These are phyloP conservation scores for Massariosphaeria phaeospora DNA, from an alignment of 495 filamentous ascomycete genomes.

Conservation along the genomic window DNA sequence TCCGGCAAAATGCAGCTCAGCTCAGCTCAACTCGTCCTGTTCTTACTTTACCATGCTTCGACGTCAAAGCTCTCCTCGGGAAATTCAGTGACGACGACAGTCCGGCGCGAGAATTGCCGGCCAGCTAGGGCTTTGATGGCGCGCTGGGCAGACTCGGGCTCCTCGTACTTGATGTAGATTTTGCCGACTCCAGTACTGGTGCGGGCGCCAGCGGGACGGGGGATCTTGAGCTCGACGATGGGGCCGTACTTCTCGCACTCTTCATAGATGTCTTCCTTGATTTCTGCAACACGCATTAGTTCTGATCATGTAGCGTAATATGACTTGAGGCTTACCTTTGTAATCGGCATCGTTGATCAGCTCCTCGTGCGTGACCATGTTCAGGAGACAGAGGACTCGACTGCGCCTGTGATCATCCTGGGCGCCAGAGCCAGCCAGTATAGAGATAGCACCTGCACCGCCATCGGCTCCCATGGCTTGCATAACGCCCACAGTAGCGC, in stretches of 20 bases:
- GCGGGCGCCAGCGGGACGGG: conserved; percentile 75
- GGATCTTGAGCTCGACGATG: conserved; percentile 82
- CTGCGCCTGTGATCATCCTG: conserved; percentile 62
- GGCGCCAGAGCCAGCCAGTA: conserved; percentile 91
- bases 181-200: conserved; percentile 89
- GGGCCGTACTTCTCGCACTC: conserved; percentile 88
- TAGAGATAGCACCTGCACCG: conserved; percentile 96
- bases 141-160: conserved; percentile 68
- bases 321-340: conserved; percentile 80
- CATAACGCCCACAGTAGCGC: conserved; percentile 86
- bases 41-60: conserved; percentile 55
- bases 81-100: conserved; percentile 94
- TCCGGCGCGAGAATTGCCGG: conserved; percentile 89
- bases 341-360: conserved; percentile 91
- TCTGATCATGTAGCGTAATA: background rate
- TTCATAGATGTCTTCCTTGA: conserved; percentile 83
- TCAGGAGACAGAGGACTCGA: conserved; percentile 83
- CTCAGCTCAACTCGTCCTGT: no score
- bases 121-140: conserved; percentile 84
- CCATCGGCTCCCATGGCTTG: conserved; percentile 88
- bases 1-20: no score
- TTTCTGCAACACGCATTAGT: conserved; percentile 58
- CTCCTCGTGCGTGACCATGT: conserved; percentile 97
- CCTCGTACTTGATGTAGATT: conserved; percentile 92
- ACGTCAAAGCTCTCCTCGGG: conserved; percentile 85